Conservation (phyloP, 176 grass and related monocot species). For the Avena atlantica region DNA sequence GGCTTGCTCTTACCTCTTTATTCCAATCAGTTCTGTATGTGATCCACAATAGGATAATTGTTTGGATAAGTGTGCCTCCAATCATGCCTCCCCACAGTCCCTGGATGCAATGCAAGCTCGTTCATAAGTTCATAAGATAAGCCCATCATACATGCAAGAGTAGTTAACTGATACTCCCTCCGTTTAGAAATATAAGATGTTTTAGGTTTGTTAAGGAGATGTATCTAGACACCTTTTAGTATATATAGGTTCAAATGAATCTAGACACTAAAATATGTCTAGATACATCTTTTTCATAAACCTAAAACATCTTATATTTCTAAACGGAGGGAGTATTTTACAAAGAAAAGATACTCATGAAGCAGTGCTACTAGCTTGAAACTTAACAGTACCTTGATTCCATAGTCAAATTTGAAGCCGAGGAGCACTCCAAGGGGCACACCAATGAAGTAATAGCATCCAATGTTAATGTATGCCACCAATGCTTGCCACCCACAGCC, state of each 20-base stretch:
- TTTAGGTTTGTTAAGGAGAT: no score
- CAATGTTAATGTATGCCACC: conserved; percentile 89
- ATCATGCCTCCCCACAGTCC: conserved; percentile 92
- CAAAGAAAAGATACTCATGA: neutral
- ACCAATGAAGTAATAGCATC: conserved; percentile 87
- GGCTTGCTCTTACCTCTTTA: conserved; percentile 64
- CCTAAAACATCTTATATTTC: no score
- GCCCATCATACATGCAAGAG: conserved; percentile 27
- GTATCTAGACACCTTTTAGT: no score
- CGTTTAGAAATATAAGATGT: no score
- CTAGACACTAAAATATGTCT: no score
- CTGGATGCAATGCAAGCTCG: conserved; percentile 43
- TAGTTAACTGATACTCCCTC: neutral
- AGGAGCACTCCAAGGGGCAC: conserved; percentile 67
- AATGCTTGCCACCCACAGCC: conserved; percentile 90
- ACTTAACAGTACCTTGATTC: conserved; percentile 61
- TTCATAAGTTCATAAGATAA: neutral
- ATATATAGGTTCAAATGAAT: no score
- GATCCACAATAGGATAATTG: conserved; percentile 76
- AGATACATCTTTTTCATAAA: no score
- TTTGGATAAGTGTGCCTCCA: conserved; percentile 72
- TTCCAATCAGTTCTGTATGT: conserved; percentile 85
- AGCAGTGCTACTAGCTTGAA: neutral
- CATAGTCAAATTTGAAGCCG: conserved; percentile 73
- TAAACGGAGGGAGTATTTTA: no score